These are phyloP conservation scores for Podospora pseudopauciseta DNA, from an alignment of 495 filamentous ascomycete genomes.

Conservation along the genomic window DNA sequence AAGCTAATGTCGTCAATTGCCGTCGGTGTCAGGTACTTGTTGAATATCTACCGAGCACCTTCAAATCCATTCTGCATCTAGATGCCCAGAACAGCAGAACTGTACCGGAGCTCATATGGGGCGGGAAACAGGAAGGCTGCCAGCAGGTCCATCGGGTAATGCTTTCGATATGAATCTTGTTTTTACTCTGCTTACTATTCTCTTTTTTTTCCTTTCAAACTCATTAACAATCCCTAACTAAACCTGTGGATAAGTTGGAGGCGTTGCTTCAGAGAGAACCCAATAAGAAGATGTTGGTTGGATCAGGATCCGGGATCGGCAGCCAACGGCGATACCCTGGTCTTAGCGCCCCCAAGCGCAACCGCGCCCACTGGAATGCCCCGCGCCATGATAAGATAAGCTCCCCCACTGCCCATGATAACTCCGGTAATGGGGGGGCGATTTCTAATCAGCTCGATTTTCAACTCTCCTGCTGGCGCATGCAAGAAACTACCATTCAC, in stretches of 20 bases:
- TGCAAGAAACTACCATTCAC: neutral
- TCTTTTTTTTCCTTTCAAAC: too few species aligned
- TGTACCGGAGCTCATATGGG: neutral
- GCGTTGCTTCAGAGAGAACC: neutral
- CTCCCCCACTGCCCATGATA: neutral
- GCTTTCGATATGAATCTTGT: too few species aligned
- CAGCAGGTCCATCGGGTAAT: neutral
- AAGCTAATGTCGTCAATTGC: conserved; percentile 18
- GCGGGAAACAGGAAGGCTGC: neutral
- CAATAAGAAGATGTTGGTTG: neutral
- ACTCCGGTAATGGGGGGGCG: neutral
- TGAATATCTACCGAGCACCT: neutral
- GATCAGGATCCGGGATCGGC: conserved; percentile 16
- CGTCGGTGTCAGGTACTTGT: conserved; percentile 7
- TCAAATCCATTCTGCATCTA: neutral
- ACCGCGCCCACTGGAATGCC: conserved; percentile 6
- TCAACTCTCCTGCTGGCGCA: neutral
- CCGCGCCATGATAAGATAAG: conserved; percentile 22
- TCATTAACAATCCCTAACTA: too few species aligned
- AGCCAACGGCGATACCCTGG: neutral
- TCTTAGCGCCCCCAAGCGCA: conserved; percentile 14
- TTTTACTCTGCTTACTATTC: neutral
- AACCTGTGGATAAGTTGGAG: neutral
- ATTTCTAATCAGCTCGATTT: conserved; percentile 4
- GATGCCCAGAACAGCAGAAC: neutral